Conservation (phyloP, 2,329 filamentous ascomycete genomes). For the Sporothrix brasiliensis region DNA sequence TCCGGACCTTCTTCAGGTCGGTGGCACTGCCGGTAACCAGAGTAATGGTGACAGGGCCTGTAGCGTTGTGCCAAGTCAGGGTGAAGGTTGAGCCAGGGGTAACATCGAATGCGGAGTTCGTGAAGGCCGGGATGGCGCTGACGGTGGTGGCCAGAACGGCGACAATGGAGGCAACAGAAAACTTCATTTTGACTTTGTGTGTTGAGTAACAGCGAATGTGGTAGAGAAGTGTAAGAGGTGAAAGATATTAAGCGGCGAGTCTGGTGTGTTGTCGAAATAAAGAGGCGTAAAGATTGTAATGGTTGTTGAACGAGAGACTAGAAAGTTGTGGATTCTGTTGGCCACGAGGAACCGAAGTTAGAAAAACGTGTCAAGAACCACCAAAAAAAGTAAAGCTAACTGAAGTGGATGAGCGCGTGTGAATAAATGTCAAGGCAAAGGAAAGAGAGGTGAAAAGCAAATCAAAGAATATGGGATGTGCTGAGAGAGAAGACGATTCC, state of each 20-base stretch:
- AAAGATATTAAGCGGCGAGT: slow-evolving; percentile 24
- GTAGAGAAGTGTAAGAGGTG: slow-evolving; percentile 21
- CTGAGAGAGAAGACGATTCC: slow-evolving; percentile 15
- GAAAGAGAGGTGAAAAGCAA: not conserved
- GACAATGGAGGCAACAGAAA: slow-evolving; percentile 42
- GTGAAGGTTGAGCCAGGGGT: slow-evolving; percentile 48
- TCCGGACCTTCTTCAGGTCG: slow-evolving; percentile 44
- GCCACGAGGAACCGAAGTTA: slow-evolving; percentile 14
- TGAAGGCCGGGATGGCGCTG: slow-evolving; percentile 40
- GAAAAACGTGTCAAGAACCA: slow-evolving; percentile 18
- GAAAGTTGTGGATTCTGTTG: slow-evolving; percentile 22
- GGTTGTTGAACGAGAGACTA: slow-evolving; percentile 28
- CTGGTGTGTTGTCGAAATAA: slow-evolving; percentile 26
- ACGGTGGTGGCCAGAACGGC: slow-evolving; percentile 44
- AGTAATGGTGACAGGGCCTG: slow-evolving; percentile 49
- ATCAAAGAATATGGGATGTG: not conserved
- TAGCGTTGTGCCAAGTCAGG: slow-evolving; percentile 49
- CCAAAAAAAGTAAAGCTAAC: not conserved
- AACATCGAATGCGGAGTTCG: slow-evolving; percentile 43
- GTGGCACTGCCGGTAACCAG: slow-evolving; percentile 46
- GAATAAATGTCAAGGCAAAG: not conserved
- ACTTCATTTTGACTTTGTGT: slow-evolving; percentile 47
- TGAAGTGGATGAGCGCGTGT: not conserved
- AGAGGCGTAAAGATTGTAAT: slow-evolving; percentile 12
- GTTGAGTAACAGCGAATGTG: not conserved